phyloP scores from a whole-genome alignment of 73 alveolate species.

The Symbiodinium pilosum region DNA sequence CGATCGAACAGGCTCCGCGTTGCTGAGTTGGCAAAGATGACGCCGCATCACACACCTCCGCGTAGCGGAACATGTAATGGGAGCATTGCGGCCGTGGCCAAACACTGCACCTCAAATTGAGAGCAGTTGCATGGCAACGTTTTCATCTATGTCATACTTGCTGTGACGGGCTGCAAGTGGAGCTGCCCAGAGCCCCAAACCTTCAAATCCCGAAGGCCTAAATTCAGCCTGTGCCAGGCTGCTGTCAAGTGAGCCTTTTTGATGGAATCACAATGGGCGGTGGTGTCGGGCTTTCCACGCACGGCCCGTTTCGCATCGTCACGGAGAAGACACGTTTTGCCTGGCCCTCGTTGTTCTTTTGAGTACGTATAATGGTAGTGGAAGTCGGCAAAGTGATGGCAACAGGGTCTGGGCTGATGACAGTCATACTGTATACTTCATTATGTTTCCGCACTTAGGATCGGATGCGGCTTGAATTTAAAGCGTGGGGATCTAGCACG shows the following conservation, averaged over 20 bases:
- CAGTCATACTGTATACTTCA: not conserved
- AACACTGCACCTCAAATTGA: no score
- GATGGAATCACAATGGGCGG: conserved; percentile 99
- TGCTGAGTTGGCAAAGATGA: not conserved
- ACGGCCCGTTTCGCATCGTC: conserved; percentile 98
- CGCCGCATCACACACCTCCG: no score
- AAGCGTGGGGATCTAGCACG: no score
- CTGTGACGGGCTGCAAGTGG: no score
- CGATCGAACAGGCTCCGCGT: conserved; percentile 94
- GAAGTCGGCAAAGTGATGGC: not conserved
- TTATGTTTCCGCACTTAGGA: no score
- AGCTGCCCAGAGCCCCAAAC: not conserved
- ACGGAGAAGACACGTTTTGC: conserved; percentile 98
- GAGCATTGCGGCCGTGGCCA: no score
- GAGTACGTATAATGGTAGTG: no score
- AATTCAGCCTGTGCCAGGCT: not conserved
- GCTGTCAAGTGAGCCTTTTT: conserved; percentile 96
- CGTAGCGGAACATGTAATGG: no score
- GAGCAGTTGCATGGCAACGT: no score
- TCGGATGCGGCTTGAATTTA: no score
- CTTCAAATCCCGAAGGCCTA: not conserved
- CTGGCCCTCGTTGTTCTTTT: not conserved
- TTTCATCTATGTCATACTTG: no score
- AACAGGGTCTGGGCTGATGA: not conserved
- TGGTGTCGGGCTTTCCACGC: conserved; percentile 98